Evolutionary conservation across 805 yeast species (phyloP).

Genomic region (Candida ipomoeae): DNA sequence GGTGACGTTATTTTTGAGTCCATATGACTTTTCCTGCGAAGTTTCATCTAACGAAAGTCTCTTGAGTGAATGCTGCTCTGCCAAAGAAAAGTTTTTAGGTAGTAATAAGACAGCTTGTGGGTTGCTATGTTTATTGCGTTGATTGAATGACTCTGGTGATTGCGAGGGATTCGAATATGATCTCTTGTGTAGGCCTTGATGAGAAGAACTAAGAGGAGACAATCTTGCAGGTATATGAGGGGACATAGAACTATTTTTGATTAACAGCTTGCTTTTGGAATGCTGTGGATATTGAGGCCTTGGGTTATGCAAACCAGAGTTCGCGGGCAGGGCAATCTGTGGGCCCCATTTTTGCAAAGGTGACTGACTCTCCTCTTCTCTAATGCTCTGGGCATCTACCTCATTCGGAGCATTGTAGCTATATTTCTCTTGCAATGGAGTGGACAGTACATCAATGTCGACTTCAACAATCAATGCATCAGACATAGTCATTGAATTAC

Average conservation of each 20-base stretch:
- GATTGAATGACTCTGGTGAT: slow-evolving; percentile 16
- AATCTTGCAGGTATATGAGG: slow-evolving; percentile 5
- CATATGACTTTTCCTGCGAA: slow-evolving; percentile 2
- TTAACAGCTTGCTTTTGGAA: slow-evolving; percentile 6
- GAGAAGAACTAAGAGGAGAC: slow-evolving; percentile 5
- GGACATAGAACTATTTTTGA: slow-evolving; percentile 10
- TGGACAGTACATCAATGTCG: neutral
- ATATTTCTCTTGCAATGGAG: neutral
- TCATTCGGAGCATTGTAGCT: neutral
- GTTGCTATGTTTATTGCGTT: slow-evolving; percentile 14
- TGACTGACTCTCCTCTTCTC: neutral
- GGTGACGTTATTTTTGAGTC: slow-evolving; percentile 14
- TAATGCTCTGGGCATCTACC: neutral
- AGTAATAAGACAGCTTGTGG: slow-evolving; percentile 46
- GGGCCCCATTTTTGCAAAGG: slow-evolving; percentile 4
- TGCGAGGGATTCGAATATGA: slow-evolving; percentile 33
- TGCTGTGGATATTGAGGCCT: slow-evolving; percentile 28
- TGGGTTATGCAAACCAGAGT: slow-evolving; percentile 27
- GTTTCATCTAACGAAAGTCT: slow-evolving; percentile 19
- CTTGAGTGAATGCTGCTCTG: slow-evolving; percentile 21
- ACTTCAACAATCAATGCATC: slow-evolving; percentile 60
- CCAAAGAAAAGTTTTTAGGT: slow-evolving; percentile 44
- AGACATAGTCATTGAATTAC: slow-evolving; percentile 62
- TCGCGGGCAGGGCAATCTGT: neutral
- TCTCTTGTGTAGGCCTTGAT: slow-evolving; percentile 22